These are phyloP conservation scores for Physcomitrium patens DNA, from an alignment of 225 moss, liverwort and hornwort genomes.

Conservation along the genomic window DNA sequence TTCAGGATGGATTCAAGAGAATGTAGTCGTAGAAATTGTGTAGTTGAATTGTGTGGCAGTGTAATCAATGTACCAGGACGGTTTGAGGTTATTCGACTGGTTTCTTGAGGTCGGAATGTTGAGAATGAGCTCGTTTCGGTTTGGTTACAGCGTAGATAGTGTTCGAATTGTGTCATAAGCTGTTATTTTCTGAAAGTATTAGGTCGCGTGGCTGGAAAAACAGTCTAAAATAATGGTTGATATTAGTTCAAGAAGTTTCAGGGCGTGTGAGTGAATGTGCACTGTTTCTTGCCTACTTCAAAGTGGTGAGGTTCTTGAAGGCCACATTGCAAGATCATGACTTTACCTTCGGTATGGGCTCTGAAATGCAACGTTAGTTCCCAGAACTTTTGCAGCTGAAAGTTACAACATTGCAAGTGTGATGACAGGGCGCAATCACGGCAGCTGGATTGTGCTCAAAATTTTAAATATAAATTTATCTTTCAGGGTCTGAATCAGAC, in stretches of 20 bases:
- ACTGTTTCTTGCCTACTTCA: not conserved
- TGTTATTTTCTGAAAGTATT: not conserved
- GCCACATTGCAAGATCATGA: not conserved
- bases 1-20: not conserved
- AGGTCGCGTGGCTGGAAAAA: not conserved
- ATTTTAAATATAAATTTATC: not conserved
- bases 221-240: not conserved
- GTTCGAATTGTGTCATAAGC: not conserved
- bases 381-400: not conserved
- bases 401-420: not conserved
- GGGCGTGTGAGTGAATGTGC: not conserved
- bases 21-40: not conserved
- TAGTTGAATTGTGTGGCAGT: not conserved
- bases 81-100: not conserved
- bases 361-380: not conserved
- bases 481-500: not conserved
- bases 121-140: not conserved
- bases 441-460: constrained; percentile 9
- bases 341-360: not conserved
- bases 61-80: not conserved
- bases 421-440: not conserved
- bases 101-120: not conserved
- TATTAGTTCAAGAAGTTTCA: not conserved
- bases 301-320: constrained; percentile 11
- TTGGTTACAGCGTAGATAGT: too few relatives aligned